Conservation (phyloP, 768 basidiomycete genomes). For the Neoboletus magnificus region DNA sequence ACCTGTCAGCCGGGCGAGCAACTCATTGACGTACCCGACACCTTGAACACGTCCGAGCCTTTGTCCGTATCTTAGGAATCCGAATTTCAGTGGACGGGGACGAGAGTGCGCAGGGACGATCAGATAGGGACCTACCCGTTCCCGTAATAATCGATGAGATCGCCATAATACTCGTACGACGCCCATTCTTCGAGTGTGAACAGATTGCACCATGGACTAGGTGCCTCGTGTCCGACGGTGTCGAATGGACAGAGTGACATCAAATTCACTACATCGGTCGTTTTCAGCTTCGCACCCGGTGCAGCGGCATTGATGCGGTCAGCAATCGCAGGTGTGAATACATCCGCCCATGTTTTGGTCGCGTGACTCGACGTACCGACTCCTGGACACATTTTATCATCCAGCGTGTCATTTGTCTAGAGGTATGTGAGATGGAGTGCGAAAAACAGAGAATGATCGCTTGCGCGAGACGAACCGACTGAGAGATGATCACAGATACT, state of each 20-base stretch:
- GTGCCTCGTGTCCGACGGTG: conserved; percentile 31
- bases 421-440: background rate
- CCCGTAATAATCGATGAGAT: too few species aligned
- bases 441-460: background rate
- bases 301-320: conserved; percentile 55
- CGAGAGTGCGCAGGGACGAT: too few species aligned
- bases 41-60: too few species aligned
- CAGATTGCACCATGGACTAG: too few species aligned
- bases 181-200: too few species aligned
- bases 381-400: conserved; percentile 60
- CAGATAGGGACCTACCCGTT: too few species aligned
- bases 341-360: conserved; percentile 46
- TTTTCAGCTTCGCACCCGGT: conserved; percentile 57
- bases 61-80: too few species aligned
- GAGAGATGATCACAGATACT: conserved; percentile 53
- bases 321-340: conserved; percentile 53
- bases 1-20: too few species aligned
- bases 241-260: background rate
- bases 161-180: too few species aligned
- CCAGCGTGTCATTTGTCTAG: conserved; percentile 60
- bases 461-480: conserved; percentile 39
- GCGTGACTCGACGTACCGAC: conserved; percentile 41
- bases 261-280: conserved; percentile 37
- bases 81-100: too few species aligned
- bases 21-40: too few species aligned